Conservation (phyloP, 176 grass and related monocot genomes). For the Triticum dicoccoides region DNA sequence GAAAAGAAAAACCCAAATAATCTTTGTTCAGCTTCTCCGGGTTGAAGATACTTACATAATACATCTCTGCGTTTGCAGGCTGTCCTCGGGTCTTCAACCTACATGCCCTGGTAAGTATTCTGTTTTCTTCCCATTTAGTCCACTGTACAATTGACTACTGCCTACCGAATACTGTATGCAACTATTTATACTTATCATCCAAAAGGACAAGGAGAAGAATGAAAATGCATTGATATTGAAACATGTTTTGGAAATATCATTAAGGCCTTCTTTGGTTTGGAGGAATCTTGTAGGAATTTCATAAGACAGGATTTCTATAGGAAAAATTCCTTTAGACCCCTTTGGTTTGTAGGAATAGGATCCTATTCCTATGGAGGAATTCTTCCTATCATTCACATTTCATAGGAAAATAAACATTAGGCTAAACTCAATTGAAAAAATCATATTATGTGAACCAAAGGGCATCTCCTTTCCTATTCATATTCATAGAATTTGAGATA, state of each 20-base stretch:
- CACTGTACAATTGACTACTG: not conserved
- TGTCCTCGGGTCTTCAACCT: constrained; percentile 67
- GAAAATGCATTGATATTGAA: not conserved
- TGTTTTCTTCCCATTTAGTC: not conserved
- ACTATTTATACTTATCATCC: not conserved
- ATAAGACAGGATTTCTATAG: no score
- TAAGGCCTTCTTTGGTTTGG: no score
- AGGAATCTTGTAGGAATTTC: no score
- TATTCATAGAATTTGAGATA: no score
- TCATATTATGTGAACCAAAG: no score
- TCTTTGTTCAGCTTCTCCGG: not conserved
- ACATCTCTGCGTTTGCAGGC: constrained; percentile 34
- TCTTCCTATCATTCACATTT: no score
- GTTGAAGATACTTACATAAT: not conserved
- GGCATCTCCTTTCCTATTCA: no score
- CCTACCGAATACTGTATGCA: not conserved
- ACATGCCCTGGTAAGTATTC: constrained; percentile 76
- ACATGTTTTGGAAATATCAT: not conserved
- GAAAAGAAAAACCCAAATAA: not conserved
- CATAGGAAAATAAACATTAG: no score
- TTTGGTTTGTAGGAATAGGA: no score
- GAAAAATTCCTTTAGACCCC: no score
- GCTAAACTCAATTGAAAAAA: no score
- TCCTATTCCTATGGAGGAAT: no score
- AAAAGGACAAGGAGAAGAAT: constrained; percentile 2